Evolutionary conservation across 345 rosid species (phyloP), one percentile per base, ranked within the genome.

Genomic region (Odontarrhena argentea): DNA sequence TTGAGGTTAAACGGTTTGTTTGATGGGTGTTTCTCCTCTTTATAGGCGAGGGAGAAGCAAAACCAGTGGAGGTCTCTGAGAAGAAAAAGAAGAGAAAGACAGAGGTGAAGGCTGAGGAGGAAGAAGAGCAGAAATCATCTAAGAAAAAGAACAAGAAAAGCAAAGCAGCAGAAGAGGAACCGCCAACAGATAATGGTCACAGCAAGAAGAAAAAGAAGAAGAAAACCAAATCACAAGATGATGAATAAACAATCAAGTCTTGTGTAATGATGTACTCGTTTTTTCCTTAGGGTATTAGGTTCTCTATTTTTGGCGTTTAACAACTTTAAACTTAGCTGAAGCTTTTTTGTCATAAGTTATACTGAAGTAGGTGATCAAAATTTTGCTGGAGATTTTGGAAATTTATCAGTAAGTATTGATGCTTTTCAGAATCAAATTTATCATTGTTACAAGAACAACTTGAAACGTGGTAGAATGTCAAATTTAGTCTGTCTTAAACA

Each of bases 201-300:
- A 81, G 78, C 60, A 82, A 76, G 79, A 84, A 79, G 64, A 86
- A 77, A 58, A 85, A 80, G 76, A 73, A 80, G 77, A 73, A 67
- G 68, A 67, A 74, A 74, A 34, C 77, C 1, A 68, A 68, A 14
- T 68, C 83, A 0, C 73, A 78, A 64, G 84, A 79, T 24, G 77
- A 78, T 8, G 77, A 71, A 67, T 81, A 79, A 63, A 47, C 52
- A 54, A 41, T 44, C 25, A 6, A 43, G 24, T 15, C 26, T 64
- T 6, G 1, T 32, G 22, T 64, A 37, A 9, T 71, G 12, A 9
- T 71, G 15, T 32, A 41, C 3, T 40, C 28, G 34, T 18, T 38
- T 47, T 53, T 71, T 45, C 6, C 15, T 45, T 43, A 48, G 48
- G 47, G 37, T 28, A 46, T 15, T 18, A 26, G 3, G 3, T 11